Base-by-base conservation (phyloP, 176 grass and related monocot species). In the Pharus latifolius region DNA sequence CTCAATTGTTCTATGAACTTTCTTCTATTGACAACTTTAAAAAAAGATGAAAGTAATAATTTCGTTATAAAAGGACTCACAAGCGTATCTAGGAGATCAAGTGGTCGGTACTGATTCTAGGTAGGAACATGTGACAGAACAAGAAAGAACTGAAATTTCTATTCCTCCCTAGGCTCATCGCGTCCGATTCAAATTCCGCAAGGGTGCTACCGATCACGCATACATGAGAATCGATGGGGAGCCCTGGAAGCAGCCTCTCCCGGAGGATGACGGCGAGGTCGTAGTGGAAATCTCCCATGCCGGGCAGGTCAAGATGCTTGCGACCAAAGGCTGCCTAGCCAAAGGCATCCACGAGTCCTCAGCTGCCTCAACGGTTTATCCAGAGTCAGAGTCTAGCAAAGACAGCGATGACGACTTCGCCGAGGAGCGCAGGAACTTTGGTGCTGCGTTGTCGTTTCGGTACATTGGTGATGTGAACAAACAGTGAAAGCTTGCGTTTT, bases 151-250 rank as follows among this genome's bases (percentile, higher is more conserved):
- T 56, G 2, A 45, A 17, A 19, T 75, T 24, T 54, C 32, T 16
- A 16, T 74, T 80, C 28, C 40, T 54, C 41, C 33, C 15, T 67
- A 94, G 95, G 95, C 90, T 52, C 78, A 93, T 20, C 70, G 87
- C 18, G 74, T 98, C 69, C 79, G 75, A 78, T 91, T 98, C 51
- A 74, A 91, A 60, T 98, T 94, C 69, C 78, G 20, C 67, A 81
- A 82, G 47, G 87, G 90, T 37, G 72, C 75, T 29, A 63, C 56
- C 19, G 68, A 88, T 33, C 84, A 94, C 75, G 58, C 90, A 48
- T 98, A 91, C 81, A 98, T 98, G 95, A 84, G 90, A 93, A 80
- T 98, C 25, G 95, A 98, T 66, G 95, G 95, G 23, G 95, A 98
- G 55, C 95, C 95, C 70, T 98, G 95, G 95, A 98, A 91, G 57